Percentiles rank a stretch among this genome's conserved stretches.
These are phyloP conservation scores for Lichina pygmaea DNA, from an alignment of 495 filamentous ascomycete genomes.

Conservation along the genomic window DNA sequence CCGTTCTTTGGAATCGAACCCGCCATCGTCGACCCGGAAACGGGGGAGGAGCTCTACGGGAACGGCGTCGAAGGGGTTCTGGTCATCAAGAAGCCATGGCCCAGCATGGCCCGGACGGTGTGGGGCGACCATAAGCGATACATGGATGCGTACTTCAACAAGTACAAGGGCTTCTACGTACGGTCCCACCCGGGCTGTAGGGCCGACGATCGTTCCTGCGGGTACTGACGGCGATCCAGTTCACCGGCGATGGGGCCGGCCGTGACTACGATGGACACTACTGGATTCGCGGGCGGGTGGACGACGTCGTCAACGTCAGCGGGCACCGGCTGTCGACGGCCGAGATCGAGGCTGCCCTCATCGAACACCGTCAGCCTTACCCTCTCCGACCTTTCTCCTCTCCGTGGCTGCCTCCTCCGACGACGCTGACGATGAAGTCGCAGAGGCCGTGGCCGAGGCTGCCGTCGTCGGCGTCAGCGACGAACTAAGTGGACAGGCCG, in stretches of 20 bases:
- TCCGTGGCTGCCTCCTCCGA: too few species aligned
- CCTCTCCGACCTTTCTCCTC: conserved; percentile 1
- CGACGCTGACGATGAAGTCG: conserved; percentile 1
- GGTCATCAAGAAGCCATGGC: conserved; percentile 96
- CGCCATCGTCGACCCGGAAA: conserved; percentile 90
- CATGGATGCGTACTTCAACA: conserved; percentile 95
- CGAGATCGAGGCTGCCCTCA: conserved; percentile 87
- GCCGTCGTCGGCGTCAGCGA: conserved; percentile 86
- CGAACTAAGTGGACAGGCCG: conserved; percentile 84
- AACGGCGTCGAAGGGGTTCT: conserved; percentile 97
- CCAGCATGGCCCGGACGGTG: conserved; percentile 94
- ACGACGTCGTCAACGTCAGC: conserved; percentile 95
- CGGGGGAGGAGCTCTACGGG: conserved; percentile 75
- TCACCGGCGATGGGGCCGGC: conserved; percentile 92
- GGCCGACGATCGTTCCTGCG: background rate
- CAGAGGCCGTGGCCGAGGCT: conserved; percentile 62
- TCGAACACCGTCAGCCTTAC: conserved; percentile 51
- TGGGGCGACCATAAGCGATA: conserved; percentile 96
- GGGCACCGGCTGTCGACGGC: conserved; percentile 91
- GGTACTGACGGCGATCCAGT: conserved; percentile 20
- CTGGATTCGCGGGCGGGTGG: conserved; percentile 97
- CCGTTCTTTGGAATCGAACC: conserved; percentile 98
- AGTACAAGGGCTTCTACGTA: conserved; percentile 96
- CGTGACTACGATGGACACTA: conserved; percentile 98
- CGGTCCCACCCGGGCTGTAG: conserved; percentile 11